Percentiles rank a stretch among this genome's conserved stretches.
Evolutionary conservation across 2,329 filamentous ascomycete species (phyloP).

Genomic region (Trichoderma sp.): DNA sequence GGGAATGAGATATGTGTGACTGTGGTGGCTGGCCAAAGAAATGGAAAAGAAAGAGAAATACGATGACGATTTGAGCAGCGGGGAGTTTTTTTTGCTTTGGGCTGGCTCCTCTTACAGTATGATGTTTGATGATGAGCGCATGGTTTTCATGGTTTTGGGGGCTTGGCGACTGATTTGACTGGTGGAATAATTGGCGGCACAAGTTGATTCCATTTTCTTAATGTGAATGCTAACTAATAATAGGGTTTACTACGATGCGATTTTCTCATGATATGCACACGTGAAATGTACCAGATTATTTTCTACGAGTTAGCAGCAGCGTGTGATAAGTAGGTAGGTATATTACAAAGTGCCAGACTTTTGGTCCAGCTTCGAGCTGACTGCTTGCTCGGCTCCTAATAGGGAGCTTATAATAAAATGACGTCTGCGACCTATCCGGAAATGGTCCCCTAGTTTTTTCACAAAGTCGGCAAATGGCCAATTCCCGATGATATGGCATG

Average conservation of each 20-base stretch:
- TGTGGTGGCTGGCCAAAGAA: neutral
- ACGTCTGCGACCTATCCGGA: neutral
- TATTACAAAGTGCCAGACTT: neutral
- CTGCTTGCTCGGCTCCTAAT: neutral
- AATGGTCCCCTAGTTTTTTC: neutral
- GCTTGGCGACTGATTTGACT: slow-evolving; percentile 17
- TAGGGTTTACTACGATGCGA: neutral
- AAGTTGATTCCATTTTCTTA: neutral
- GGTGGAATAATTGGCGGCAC: slow-evolving; percentile 25
- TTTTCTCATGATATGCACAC: neutral
- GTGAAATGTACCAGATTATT: neutral
- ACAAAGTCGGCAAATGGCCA: neutral
- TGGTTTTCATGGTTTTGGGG: neutral
- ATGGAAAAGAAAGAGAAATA: neutral
- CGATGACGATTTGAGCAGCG: neutral
- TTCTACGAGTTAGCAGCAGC: neutral
- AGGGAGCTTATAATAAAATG: neutral
- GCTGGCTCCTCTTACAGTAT: neutral
- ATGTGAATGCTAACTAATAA: neutral
- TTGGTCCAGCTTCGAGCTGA: neutral
- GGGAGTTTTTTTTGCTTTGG: neutral
- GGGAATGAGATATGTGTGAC: neutral
- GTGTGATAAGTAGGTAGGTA: neutral
- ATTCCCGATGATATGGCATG: neutral
- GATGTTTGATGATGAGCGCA: neutral